phyloP scores from a whole-genome alignment of 805 yeast species.

The Starmerella geochares region DNA sequence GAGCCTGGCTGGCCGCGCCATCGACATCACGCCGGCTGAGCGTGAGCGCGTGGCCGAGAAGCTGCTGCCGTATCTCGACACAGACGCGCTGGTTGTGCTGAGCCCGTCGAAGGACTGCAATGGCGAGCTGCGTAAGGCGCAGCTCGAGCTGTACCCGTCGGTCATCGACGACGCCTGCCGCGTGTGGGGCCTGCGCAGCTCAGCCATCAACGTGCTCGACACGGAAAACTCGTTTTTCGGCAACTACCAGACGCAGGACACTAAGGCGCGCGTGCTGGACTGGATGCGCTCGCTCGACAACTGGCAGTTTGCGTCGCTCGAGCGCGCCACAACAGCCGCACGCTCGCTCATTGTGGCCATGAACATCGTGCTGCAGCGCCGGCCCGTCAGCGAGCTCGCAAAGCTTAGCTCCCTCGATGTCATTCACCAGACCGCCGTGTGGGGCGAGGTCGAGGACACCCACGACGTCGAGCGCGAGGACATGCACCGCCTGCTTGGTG shows the following conservation, averaged over 20 bases:
- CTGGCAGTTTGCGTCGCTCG: slow-evolving; percentile 81
- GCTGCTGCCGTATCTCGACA: slow-evolving; percentile 75
- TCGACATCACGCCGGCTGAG: slow-evolving; percentile 54
- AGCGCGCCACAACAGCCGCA: slow-evolving; percentile 74
- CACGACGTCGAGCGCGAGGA: slow-evolving; percentile 96
- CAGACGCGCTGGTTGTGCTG: slow-evolving; percentile 83
- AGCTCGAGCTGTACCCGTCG: slow-evolving; percentile 67
- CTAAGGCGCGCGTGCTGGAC: slow-evolving; percentile 49
- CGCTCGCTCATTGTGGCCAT: slow-evolving; percentile 82
- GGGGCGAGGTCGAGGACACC: slow-evolving; percentile 99
- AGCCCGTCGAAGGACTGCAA: slow-evolving; percentile 74
- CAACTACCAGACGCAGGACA: slow-evolving; percentile 53
- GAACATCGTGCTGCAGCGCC: slow-evolving; percentile 40
- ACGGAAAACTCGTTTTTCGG: slow-evolving; percentile 77
- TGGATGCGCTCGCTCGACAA: slow-evolving; percentile 56
- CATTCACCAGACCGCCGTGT: slow-evolving; percentile 69
- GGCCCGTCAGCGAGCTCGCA: slow-evolving; percentile 58
- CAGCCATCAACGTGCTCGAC: slow-evolving; percentile 50
- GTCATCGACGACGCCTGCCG: slow-evolving; percentile 57
- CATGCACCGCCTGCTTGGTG: slow-evolving; percentile 66
- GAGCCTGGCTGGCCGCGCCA: slow-evolving; percentile 73
- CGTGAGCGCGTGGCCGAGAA: slow-evolving; percentile 50
- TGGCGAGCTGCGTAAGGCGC: slow-evolving; percentile 70
- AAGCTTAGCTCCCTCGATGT: slow-evolving; percentile 72
- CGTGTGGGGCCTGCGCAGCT: slow-evolving; percentile 35